A percentile compares a stretch with the other conserved stretches of the same genome.
Evolutionary conservation across 305 asterid species (phyloP).

Genomic region (Lippia alba): DNA sequence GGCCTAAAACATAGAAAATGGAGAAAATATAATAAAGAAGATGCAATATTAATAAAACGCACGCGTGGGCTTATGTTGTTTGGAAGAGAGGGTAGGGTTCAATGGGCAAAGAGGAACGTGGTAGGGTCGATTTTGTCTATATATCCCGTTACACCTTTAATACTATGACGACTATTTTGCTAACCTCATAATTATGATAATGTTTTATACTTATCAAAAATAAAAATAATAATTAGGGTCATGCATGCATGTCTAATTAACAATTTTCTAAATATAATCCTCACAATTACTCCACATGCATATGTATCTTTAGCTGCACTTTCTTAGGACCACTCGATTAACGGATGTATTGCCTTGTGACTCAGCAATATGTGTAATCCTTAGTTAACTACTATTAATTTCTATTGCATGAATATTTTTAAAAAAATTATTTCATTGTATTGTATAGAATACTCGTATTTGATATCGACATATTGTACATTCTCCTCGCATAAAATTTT

Average conservation of each 20-base stretch:
- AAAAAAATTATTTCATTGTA: too few species aligned
- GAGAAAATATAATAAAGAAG: slow-evolving; percentile 9
- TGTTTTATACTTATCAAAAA: too few species aligned
- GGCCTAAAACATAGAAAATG: not conserved
- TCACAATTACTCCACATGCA: slow-evolving; percentile 29
- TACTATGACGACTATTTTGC: slow-evolving; percentile 50
- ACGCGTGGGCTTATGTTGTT: slow-evolving; percentile 42
- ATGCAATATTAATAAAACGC: slow-evolving; percentile 35
- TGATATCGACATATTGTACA: too few species aligned
- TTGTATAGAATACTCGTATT: too few species aligned
- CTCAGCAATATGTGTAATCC: slow-evolving; percentile 50
- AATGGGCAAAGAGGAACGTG: slow-evolving; percentile 52
- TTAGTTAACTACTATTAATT: slow-evolving; percentile 17
- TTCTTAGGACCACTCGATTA: slow-evolving; percentile 48
- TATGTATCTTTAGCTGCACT: not conserved
- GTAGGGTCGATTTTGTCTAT: slow-evolving; percentile 48
- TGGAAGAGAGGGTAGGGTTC: slow-evolving; percentile 26
- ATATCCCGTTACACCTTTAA: slow-evolving; percentile 35
- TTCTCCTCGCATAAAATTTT: too few species aligned
- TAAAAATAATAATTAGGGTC: too few species aligned
- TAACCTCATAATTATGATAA: slow-evolving; percentile 33
- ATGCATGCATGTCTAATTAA: slow-evolving; percentile 7
- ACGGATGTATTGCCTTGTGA: slow-evolving; percentile 24
- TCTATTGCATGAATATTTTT: too few species aligned
- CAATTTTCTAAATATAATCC: slow-evolving; percentile 32